Percentiles rank a stretch among this genome's conserved stretches.
Conservation (phyloP, 345 rosid genomes). For the Conringia planisiliqua region DNA sequence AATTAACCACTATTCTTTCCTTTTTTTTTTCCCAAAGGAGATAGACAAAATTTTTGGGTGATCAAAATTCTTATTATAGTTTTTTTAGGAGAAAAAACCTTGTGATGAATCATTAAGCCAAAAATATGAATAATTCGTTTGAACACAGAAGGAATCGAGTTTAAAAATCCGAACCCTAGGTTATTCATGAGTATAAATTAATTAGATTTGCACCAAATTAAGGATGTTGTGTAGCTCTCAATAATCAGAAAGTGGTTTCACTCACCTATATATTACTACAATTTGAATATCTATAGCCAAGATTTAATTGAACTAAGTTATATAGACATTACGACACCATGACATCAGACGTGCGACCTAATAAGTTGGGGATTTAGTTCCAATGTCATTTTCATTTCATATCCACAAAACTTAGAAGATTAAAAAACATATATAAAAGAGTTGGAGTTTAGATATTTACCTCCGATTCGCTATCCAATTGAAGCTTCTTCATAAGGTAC, state of each 20-base stretch:
- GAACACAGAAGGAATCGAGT: background rate
- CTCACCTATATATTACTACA: conserved; percentile 11
- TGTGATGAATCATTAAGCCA: background rate
- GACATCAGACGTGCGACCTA: conserved; percentile 34
- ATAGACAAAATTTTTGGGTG: background rate
- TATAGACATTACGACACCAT: conserved; percentile 27
- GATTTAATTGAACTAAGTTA: conserved; percentile 11
- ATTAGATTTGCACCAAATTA: conserved; percentile 17
- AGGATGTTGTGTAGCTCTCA: conserved; percentile 28
- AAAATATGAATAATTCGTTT: background rate
- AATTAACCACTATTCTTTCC: background rate
- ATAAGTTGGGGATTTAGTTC: conserved; percentile 30
- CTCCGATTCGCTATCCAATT: conserved; percentile 88
- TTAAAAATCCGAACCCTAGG: conserved; percentile 1
- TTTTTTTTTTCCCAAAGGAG: background rate
- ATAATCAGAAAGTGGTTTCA: conserved; percentile 5
- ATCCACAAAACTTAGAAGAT: background rate
- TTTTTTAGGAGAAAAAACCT: background rate
- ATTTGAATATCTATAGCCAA: conserved; percentile 8
- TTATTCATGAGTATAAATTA: background rate
- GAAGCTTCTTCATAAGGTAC: conserved; percentile 90
- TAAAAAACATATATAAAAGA: background rate
- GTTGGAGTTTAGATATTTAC: conserved; percentile 38
- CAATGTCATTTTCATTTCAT: conserved; percentile 28
- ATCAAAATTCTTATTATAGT: background rate